Conservation (phyloP, 345 rosid species). For the Erodium maritimum region DNA sequence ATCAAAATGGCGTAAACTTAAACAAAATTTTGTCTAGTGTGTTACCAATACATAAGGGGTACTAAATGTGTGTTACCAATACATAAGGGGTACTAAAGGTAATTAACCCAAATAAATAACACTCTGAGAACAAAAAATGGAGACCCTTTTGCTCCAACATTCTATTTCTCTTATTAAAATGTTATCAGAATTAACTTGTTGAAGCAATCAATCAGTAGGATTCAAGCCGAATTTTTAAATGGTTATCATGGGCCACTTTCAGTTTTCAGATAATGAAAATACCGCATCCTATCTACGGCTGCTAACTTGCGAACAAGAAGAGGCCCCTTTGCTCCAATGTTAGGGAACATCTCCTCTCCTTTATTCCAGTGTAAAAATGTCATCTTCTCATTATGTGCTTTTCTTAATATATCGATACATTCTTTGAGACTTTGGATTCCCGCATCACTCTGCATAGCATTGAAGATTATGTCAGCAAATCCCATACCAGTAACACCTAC, state of each 20-base stretch:
- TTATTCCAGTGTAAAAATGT: conserved; percentile 61
- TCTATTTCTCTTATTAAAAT: too few species aligned
- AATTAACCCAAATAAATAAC: too few species aligned
- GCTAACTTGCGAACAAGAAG: conserved; percentile 87
- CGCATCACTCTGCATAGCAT: conserved; percentile 45
- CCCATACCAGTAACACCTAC: not conserved
- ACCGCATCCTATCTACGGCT: conserved; percentile 39
- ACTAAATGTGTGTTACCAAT: too few species aligned
- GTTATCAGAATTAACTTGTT: too few species aligned
- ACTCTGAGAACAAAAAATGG: too few species aligned
- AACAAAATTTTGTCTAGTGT: too few species aligned
- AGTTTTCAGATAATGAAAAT: not conserved
- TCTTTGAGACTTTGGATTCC: conserved; percentile 35
- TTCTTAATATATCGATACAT: conserved; percentile 37
- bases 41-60: too few species aligned
- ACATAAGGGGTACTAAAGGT: too few species aligned
- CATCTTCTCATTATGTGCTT: conserved; percentile 59
- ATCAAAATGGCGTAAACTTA: too few species aligned
- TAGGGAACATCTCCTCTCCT: conserved; percentile 64
- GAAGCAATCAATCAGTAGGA: not conserved
- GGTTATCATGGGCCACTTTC: not conserved
- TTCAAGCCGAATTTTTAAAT: not conserved
- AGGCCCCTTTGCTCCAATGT: conserved; percentile 44
- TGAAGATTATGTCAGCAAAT: not conserved
- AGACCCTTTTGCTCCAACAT: too few species aligned